Evolutionary conservation across 345 rosid genomes (phyloP), one percentile per base, ranked within the genome.

Genomic region (Microthlaspi erraticum): DNA sequence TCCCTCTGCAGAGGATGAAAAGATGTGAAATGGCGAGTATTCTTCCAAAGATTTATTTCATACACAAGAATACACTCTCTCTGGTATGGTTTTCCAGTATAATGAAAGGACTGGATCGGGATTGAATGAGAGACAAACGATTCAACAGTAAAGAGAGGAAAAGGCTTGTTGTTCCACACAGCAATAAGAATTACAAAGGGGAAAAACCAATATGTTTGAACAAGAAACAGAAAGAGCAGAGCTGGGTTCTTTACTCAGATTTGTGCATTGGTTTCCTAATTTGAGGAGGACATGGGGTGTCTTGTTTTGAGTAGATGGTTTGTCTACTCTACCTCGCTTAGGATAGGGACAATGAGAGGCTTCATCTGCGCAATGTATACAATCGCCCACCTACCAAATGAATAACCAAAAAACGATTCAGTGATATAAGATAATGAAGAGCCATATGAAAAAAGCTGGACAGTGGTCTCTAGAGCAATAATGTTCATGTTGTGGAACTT

Each of bases 311-410:
- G 58, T 46, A 69, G 71, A 33, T 51, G 34, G 70, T 74, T 55
- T 26, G 29, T 84, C 83, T 78, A 94, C 70, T 89, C 99, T 17
- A 79, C 91, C 85, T 88, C 98, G 55, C 72, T 91, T 46, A 91
- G 71, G 68, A 94, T 88, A 18, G 99, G 99, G 64, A 94, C 99
- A 23, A 94, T 94, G 67, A 94, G 91, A 2, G 99, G 99, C 41
- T 94, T 91, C 98, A 94, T 87, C 78, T 94, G 98, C 5, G 98
- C 98, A 68, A 94, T 79, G 82, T 94, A 94, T 18, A 94, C 99
- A 67, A 94, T 94, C 7, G 99, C 98, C 96, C 96, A 94, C 98
- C 98, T 94, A 70, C 52, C 49, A 79, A 41, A 31, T 3, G 60
- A 48, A 42, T 14, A 72, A 45, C 44, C 38, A n/a, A 29, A 34